Evolutionary conservation across 805 yeast genomes (phyloP).

Genomic region (Kuraishia molischiana): DNA sequence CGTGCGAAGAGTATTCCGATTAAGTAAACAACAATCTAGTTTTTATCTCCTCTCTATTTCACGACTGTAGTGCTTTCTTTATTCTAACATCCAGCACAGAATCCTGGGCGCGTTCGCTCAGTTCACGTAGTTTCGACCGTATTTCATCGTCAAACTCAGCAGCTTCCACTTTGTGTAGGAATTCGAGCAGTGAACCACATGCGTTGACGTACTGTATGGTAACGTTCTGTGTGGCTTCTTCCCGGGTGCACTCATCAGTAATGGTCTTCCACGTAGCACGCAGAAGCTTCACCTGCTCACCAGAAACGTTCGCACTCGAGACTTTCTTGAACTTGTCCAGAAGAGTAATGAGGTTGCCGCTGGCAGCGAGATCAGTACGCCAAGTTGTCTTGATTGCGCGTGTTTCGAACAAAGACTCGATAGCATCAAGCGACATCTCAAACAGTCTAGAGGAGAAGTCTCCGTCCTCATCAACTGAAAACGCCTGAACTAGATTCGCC

Average conservation of each 20-base stretch:
- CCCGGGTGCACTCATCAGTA: slow-evolving; percentile 7
- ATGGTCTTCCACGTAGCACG: slow-evolving; percentile 9
- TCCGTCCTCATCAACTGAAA: slow-evolving; percentile 13
- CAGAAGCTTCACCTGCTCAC: slow-evolving; percentile 1
- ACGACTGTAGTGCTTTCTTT: slow-evolving; percentile 11
- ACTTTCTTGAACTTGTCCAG: slow-evolving; percentile 1
- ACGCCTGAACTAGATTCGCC: slow-evolving; percentile 24
- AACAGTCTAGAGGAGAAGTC: slow-evolving; percentile 10
- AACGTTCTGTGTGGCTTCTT: neutral
- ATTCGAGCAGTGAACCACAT: neutral
- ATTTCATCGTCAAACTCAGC: neutral
- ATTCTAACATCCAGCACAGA: neutral
- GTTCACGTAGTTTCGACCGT: neutral
- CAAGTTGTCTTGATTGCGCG: slow-evolving; percentile 34
- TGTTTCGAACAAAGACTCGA: slow-evolving; percentile 17
- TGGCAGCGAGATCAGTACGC: slow-evolving; percentile 43
- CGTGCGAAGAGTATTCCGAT: neutral
- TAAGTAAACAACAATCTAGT: slow-evolving; percentile 22
- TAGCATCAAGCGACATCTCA: slow-evolving; percentile 5
- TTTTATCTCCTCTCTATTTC: slow-evolving; percentile 54
- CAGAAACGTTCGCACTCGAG: neutral
- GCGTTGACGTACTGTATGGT: neutral
- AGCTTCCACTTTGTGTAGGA: neutral
- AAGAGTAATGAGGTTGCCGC: slow-evolving; percentile 24
- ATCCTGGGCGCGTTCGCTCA: slow-evolving; percentile 8